Percentiles rank a stretch among this genome's conserved stretches.
These are phyloP conservation scores for Ophiocordyceps camponoti-leonardi DNA, from an alignment of 2,329 filamentous ascomycete species.

Conservation along the genomic window DNA sequence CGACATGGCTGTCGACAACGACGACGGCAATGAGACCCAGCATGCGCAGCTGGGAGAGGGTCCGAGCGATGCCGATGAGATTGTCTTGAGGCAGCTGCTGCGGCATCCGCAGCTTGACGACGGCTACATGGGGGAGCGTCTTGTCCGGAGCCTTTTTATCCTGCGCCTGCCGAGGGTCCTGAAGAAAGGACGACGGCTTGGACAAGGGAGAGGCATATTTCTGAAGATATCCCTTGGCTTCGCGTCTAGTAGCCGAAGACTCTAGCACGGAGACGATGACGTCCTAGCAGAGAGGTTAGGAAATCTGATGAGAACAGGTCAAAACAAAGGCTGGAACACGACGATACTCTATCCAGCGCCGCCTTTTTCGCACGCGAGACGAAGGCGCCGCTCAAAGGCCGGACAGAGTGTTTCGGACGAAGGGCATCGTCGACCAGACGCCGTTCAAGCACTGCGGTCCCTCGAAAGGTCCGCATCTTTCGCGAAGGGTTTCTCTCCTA, in stretches of 20 bases:
- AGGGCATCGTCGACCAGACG: not conserved
- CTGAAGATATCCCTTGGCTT: constrained; percentile 80
- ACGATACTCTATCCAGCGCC: not conserved
- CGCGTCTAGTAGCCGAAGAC: constrained; percentile 79
- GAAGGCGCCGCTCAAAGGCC: not conserved
- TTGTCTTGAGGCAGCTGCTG: constrained; percentile 52
- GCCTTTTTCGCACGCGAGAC: not conserved
- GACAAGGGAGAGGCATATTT: constrained; percentile 41
- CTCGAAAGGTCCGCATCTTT: not conserved
- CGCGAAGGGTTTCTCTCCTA: too few relatives aligned
- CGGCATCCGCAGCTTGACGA: constrained; percentile 68
- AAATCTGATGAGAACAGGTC: not conserved
- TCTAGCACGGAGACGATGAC: constrained; percentile 76
- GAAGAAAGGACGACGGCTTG: constrained; percentile 16
- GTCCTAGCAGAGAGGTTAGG: constrained; percentile 35
- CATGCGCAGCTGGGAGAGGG: constrained; percentile 64
- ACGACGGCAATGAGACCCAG: constrained; percentile 72
- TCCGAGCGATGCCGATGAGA: constrained; percentile 62
- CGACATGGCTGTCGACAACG: constrained; percentile 53
- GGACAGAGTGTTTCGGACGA: not conserved
- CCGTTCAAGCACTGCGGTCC: not conserved
- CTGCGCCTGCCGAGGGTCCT: constrained; percentile 10
- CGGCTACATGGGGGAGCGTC: constrained; percentile 40
- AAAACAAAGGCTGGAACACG: not conserved
- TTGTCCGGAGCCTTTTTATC: constrained; percentile 4